Evolutionary conservation across 148 eudicot species (phyloP).

Genomic region (Arctostaphylos glauca): DNA sequence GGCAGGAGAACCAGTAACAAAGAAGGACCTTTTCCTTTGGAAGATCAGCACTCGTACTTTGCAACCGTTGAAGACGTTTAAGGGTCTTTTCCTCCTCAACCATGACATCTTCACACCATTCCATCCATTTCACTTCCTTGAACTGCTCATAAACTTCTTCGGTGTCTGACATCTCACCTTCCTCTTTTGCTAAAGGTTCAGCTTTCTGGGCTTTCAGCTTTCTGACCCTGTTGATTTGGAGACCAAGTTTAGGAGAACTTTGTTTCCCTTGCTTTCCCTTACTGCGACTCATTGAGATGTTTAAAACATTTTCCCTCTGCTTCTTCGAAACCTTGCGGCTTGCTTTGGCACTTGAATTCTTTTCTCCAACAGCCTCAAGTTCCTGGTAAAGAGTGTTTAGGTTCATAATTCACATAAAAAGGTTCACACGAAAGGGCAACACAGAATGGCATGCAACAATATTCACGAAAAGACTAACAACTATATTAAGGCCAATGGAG

Average conservation of each 20-base stretch:
- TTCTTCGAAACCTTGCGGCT: constrained; percentile 67
- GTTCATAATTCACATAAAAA: background rate
- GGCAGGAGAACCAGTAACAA: background rate
- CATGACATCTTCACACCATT: constrained; percentile 99
- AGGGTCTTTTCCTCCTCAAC: constrained; percentile 74
- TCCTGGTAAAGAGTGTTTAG: constrained; percentile 48
- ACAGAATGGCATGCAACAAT: background rate
- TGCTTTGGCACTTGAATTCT: constrained; percentile 50
- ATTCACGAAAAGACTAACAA: background rate
- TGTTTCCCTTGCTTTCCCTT: constrained; percentile 58
- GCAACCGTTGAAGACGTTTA: constrained; percentile 83
- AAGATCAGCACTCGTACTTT: constrained; percentile 82
- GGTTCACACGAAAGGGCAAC: background rate
- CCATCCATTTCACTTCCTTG: constrained; percentile 99
- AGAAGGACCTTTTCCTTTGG: constrained; percentile 88
- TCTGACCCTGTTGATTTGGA: constrained; percentile 44
- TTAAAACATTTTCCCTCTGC: constrained; percentile 39
- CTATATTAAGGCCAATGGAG: background rate
- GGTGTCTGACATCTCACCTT: constrained; percentile 98
- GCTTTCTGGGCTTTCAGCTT: constrained; percentile 49
- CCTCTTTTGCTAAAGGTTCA: constrained; percentile 89
- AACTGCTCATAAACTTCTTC: constrained; percentile 98
- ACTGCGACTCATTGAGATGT: constrained; percentile 39
- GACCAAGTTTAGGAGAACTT: constrained; percentile 36
- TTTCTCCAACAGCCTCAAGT: constrained; percentile 65